Base-by-base conservation (phyloP, 2,329 filamentous ascomycete species). In the Dothiorella sarmentorum region DNA sequence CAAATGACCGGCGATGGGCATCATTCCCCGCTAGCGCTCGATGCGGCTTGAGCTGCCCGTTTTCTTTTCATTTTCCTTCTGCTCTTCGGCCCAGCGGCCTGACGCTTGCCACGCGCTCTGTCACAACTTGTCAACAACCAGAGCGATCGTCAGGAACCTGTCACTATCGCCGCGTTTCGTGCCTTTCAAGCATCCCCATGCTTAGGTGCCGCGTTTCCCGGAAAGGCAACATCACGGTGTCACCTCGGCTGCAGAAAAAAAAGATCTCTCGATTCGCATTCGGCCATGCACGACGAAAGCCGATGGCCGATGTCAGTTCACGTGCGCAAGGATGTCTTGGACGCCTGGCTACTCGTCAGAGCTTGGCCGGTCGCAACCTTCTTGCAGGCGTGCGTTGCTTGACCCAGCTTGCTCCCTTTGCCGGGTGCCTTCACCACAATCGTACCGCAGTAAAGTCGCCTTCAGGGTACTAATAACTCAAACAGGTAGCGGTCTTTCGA, bases 221-320 rank as follows among this genome's bases (percentile, higher is more conserved):
- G 29, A 49, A 17, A 31, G 44, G 44, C 10, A 49, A 49, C 29
- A 9, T 4, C n/a, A 5, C 52, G 52, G 38, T 33, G n/a, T 7
- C 37, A 43, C 37, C 20, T 56, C 52, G 52, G 52, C 47, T 20
- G 45, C 20, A 11, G 11, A n/a, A 51, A 51, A 37, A 35, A 31
- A n/a, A n/a, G n/a, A n/a, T n/a, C n/a, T n/a, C 29, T 51, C 24
- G 15, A 35, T 18, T 5, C 24, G 18, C 11, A 29, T 10, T n/a
- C 31, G 10, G 7, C 31, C 26, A 51, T 9, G 24, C 27, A 35
- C 9, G 17, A 6, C 10, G 13, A 33, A 33, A 13, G 10, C 29
- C 24, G 11, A 33, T 35, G 13, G 33, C 31, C 18, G 20, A 15
- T 10, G 6, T 7, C 24, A 31, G 26, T n/a, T 7, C n/a, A 31